Conservation (phyloP, 192 early-diverging fungal species). For the Coemansia sp. region DNA sequence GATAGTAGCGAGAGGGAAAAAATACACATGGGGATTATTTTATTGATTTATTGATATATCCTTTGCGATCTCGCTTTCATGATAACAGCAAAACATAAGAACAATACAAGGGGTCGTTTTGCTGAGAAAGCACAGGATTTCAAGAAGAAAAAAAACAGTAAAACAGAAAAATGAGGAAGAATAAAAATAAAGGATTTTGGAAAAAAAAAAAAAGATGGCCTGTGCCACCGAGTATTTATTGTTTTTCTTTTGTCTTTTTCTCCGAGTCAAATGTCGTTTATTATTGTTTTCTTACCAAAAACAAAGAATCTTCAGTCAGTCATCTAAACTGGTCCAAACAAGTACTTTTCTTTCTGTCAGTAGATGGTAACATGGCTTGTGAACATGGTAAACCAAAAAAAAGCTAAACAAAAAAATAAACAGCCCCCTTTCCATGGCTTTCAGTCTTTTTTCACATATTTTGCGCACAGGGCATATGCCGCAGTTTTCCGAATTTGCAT, state of each 20-base stretch:
- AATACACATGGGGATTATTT: background rate
- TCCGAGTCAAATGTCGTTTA: too few relatives aligned
- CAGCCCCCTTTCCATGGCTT: background rate
- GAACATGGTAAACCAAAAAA: background rate
- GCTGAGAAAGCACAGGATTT: background rate
- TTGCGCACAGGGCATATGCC: slow-evolving; percentile 2
- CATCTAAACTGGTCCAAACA: background rate
- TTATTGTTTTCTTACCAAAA: too few relatives aligned
- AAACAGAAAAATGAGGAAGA: background rate
- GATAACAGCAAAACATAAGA: background rate
- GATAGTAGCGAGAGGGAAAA: background rate
- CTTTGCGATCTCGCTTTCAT: too few relatives aligned
- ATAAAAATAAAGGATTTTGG: background rate
- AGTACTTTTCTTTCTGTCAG: background rate
- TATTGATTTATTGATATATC: background rate
- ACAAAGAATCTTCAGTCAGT: background rate
- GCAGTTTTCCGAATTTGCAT: background rate
- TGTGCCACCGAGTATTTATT: background rate
- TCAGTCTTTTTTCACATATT: slow-evolving; percentile 6
- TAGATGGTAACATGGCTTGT: background rate
- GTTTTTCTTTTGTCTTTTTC: background rate
- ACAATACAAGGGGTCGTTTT: background rate
- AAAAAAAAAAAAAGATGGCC: background rate
- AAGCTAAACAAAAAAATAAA: background rate
- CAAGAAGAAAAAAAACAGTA: background rate